Evolutionary conservation across 495 filamentous ascomycete species (phyloP), one percentile per base, ranked within the genome.

Genomic region (Penicillium macrosclerotiorum): DNA sequence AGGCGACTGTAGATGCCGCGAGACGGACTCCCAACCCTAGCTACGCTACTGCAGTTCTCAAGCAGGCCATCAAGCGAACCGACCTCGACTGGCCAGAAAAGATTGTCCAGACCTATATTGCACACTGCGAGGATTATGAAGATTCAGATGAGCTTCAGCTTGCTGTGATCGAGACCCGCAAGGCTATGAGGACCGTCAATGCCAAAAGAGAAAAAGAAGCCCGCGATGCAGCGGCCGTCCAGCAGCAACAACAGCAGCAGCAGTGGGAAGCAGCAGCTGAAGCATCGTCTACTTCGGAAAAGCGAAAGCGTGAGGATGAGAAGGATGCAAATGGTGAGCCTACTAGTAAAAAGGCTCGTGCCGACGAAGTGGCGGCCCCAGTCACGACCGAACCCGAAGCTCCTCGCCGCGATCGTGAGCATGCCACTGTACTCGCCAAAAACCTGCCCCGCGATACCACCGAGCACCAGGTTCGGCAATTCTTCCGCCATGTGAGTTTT

Each of bases 1-100:
- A 75, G 46, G 60, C 68, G 9, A 71, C 72, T 5, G 65, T 60
- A 8, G 69, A 75, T 40, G 72, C 68, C n/a, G 69, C 70, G 8
- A 56, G 70, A 42, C 68, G 70, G 14, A 71, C 55, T n/a, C 68
- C 64, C 13, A 75, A 68, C 24, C 88, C 88, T 3, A 72, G 74
- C 26, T 73, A 77, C 44, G 87, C 87, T 8, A 91, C 88, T 2
- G 76, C 68, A 8, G 84, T 95, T 31, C 68, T 96, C 27, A 79
- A 82, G 45, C 77, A 84, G 51, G 90, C 88, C 5, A 73, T 95
- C 40, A 72, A 78, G 47, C 75, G 82, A 45, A 71, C 73, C 18
- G 78, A 77, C 20, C 60, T 98, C n/a, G 90, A 98, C 63, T 93
- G 86, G 85, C 93, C 93, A 0, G 92, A 96, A 62, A 88, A 86